These are phyloP conservation scores for Macrolepiota dolichaula DNA, from an alignment of 768 basidiomycete species.

Conservation along the genomic window DNA sequence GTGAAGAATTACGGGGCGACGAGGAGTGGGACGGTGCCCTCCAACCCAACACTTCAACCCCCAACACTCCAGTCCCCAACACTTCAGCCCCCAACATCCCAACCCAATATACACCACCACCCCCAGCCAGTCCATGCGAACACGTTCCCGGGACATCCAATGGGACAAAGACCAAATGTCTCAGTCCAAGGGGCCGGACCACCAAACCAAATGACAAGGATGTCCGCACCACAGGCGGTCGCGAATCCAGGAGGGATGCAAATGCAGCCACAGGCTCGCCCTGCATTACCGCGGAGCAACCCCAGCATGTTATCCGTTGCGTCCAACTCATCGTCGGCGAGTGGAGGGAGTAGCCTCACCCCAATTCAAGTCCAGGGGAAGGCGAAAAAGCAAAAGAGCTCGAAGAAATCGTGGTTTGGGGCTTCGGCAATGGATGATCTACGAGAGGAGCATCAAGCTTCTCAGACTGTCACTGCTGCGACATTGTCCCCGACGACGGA, in stretches of 20 bases:
- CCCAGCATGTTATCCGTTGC: slow-evolving; percentile 1
- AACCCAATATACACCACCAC: neutral
- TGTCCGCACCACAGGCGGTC: neutral
- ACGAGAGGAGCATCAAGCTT: neutral
- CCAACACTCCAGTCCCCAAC: too few relatives aligned
- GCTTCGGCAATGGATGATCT: neutral
- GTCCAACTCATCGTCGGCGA: neutral
- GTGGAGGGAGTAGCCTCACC: neutral
- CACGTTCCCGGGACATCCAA: neutral
- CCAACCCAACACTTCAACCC: neutral
- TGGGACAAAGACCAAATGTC: neutral
- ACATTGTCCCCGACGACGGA: neutral
- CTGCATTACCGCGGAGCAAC: neutral
- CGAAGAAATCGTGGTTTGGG: slow-evolving; percentile 2
- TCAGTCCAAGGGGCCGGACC: neutral
- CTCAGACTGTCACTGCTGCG: neutral
- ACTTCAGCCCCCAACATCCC: neutral
- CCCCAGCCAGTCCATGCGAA: neutral
- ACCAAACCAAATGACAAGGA: neutral
- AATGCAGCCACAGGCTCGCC: neutral
- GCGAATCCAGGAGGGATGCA: neutral
- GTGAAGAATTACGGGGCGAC: neutral
- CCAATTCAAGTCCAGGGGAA: neutral
- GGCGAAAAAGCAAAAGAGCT: neutral
- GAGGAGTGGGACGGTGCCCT: neutral